Percentiles rank a stretch among this genome's conserved stretches.
Conservation (phyloP, 257 asterid genomes). For the Forsythia viridissima region DNA sequence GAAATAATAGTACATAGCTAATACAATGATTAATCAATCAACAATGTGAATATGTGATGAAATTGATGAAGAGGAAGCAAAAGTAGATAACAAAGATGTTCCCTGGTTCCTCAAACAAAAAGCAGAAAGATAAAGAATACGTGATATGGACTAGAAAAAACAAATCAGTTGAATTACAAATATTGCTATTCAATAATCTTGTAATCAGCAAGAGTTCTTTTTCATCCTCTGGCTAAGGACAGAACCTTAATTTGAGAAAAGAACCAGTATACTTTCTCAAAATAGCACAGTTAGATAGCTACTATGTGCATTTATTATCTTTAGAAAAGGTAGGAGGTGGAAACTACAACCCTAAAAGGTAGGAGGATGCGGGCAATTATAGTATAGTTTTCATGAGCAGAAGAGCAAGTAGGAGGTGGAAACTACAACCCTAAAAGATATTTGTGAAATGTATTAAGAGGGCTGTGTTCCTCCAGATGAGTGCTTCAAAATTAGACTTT, state of each 20-base stretch:
- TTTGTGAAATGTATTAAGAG: not conserved
- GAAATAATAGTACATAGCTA: not conserved
- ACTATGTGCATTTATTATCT: not conserved
- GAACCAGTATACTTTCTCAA: not conserved
- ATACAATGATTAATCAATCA: not conserved
- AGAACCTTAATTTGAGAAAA: not conserved
- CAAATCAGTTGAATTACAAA: not conserved
- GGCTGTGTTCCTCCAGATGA: not conserved
- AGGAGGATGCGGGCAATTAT: not conserved
- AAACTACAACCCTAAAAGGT: too few species aligned
- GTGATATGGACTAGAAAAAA: conserved; percentile 1
- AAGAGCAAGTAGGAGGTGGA: not conserved
- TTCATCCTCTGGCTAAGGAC: not conserved
- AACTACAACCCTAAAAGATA: not conserved
- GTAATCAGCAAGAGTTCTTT: not conserved
- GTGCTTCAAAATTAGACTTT: not conserved
- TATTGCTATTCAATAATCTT: not conserved
- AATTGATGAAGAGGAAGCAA: not conserved
- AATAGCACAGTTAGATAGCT: conserved; percentile 7
- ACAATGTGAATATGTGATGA: not conserved
- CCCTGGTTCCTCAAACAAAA: conserved; percentile 13
- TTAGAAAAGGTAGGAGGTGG: not conserved
- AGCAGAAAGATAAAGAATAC: not conserved
- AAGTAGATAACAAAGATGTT: not conserved
- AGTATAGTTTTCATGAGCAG: not conserved